Evolutionary conservation across 2,329 filamentous ascomycete genomes (phyloP).

Genomic region (Daldinia sp.): DNA sequence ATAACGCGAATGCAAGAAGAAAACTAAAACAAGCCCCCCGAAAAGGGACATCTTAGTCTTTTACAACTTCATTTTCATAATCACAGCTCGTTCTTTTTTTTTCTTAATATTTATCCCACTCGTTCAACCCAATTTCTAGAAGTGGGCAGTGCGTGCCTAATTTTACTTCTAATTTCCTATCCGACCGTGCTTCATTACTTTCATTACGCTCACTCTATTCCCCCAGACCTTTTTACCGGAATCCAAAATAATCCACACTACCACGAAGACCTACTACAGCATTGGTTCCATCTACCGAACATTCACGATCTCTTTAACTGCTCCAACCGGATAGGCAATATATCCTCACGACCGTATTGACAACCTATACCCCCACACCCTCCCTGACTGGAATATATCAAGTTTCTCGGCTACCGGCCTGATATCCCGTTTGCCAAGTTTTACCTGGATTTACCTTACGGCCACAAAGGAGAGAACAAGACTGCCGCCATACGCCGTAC

Average conservation of each 20-base stretch:
- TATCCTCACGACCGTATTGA: slow-evolving; percentile 24
- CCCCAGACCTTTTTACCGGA: slow-evolving; percentile 24
- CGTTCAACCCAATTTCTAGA: background rate
- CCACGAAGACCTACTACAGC: slow-evolving; percentile 8
- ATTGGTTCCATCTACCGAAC: slow-evolving; percentile 25
- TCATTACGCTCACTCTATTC: slow-evolving; percentile 4
- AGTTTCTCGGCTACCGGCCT: slow-evolving; percentile 27
- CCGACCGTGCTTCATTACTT: slow-evolving; percentile 7
- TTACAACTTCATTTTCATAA: background rate
- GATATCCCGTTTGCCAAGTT: slow-evolving; percentile 17
- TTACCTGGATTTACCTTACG: background rate
- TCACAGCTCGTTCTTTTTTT: background rate
- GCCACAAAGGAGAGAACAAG: slow-evolving; percentile 25
- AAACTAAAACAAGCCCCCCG: no score
- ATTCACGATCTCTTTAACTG: slow-evolving; percentile 19
- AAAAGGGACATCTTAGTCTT: no score
- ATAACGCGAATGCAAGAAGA: background rate
- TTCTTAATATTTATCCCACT: background rate
- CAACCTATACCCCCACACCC: slow-evolving; percentile 26
- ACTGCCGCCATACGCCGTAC: background rate
- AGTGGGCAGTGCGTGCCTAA: background rate
- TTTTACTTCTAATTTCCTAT: slow-evolving; percentile 8
- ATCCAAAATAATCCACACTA: slow-evolving; percentile 15
- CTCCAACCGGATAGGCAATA: slow-evolving; percentile 18
- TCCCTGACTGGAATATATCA: slow-evolving; percentile 29